Conservation (phyloP, 352 stramenopile genomes). For the Globisporangium barbulae region DNA sequence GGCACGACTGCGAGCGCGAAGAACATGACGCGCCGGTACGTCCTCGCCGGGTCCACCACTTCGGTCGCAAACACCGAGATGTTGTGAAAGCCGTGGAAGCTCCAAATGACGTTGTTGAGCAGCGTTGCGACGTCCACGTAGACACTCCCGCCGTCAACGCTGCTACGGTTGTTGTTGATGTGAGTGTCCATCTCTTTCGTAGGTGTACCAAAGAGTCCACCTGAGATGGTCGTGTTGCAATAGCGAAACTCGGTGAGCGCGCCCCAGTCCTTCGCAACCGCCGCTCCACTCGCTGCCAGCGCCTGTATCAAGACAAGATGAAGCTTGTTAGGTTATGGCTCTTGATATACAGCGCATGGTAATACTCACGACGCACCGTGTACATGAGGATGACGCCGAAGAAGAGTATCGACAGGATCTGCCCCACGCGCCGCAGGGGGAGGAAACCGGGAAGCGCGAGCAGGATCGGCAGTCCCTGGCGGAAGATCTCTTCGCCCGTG, state of each 20-base stretch:
- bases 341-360: background rate
- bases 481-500: slow-evolving; percentile 39
- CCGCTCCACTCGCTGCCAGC: slow-evolving; percentile 34
- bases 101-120: slow-evolving; percentile 42
- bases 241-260: slow-evolving; percentile 31
- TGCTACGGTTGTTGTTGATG: slow-evolving; percentile 1
- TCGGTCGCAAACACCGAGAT: slow-evolving; percentile 46
- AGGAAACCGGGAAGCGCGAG: slow-evolving; percentile 47
- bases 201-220: background rate
- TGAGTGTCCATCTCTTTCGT: background rate
- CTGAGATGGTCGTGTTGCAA: slow-evolving; percentile 14
- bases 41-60: slow-evolving; percentile 29
- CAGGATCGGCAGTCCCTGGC: slow-evolving; percentile 45
- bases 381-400: slow-evolving; percentile 38
- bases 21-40: slow-evolving; percentile 44
- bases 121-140: slow-evolving; percentile 24
- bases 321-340: background rate
- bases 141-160: background rate
- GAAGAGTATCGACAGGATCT: slow-evolving; percentile 25
- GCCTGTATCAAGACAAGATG: slow-evolving; percentile 11
- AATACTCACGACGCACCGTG: slow-evolving; percentile 22
- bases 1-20: slow-evolving; percentile 34
- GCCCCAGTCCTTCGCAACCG: slow-evolving; percentile 31
- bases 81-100: slow-evolving; percentile 57
- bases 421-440: slow-evolving; percentile 37